Conservation (phyloP, 108 stramenopile genomes). For the Aurantiochytrium sp. region DNA sequence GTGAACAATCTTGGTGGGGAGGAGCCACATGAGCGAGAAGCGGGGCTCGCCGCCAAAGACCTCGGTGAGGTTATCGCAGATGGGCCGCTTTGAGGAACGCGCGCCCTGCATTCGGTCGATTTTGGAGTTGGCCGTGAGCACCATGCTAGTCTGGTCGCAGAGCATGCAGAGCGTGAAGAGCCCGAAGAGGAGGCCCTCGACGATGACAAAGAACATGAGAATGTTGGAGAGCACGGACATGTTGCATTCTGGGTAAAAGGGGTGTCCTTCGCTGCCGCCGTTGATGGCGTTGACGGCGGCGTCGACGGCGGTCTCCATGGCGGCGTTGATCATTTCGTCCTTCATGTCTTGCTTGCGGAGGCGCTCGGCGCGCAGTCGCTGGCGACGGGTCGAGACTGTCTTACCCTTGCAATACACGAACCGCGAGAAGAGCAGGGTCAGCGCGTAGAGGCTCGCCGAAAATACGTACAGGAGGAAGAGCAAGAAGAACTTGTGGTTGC, state of each 20-base stretch:
- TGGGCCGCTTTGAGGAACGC: slow-evolving; percentile 55
- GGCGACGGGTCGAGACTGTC: background rate
- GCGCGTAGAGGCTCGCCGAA: slow-evolving; percentile 69
- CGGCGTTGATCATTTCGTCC: slow-evolving; percentile 61
- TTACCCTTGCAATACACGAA: background rate
- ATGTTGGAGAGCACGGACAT: slow-evolving; percentile 1
- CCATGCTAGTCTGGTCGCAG: slow-evolving; percentile 86
- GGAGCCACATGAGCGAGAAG: slow-evolving; percentile 32
- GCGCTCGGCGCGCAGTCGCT: background rate
- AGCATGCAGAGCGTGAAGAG: slow-evolving; percentile 98
- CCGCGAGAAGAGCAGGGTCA: background rate
- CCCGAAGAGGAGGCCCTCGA: slow-evolving; percentile 75
- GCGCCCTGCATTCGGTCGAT: slow-evolving; percentile 88
- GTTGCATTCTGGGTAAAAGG: slow-evolving; percentile 1
- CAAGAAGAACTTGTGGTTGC: slow-evolving; percentile 98
- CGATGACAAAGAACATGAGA: slow-evolving; percentile 42
- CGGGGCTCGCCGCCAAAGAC: slow-evolving; percentile 73
- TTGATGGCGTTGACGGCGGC: background rate
- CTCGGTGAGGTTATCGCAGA: slow-evolving; percentile 75
- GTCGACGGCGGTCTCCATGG: slow-evolving; percentile 64
- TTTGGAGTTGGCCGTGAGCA: slow-evolving; percentile 80
- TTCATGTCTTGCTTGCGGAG: slow-evolving; percentile 1
- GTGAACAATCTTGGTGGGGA: slow-evolving; percentile 30
- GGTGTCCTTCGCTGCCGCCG: no score
- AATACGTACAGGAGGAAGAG: slow-evolving; percentile 93